Evolutionary conservation across 495 filamentous ascomycete species (phyloP), one percentile per base, ranked within the genome.

Genomic region (Penicillium angulare): DNA sequence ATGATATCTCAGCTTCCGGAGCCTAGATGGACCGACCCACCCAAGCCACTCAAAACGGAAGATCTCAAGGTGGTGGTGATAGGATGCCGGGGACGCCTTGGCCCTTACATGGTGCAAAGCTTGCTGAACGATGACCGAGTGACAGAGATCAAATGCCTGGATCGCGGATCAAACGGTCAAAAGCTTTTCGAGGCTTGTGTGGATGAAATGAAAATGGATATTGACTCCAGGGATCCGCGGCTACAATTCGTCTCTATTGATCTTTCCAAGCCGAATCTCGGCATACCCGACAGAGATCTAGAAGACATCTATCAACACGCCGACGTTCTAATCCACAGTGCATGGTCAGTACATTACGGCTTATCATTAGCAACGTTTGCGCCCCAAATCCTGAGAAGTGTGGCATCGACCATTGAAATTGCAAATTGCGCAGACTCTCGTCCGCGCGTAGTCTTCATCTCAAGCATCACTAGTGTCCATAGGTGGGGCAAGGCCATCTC

Each of bases 291-390:
- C 9, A 59, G 62, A 1, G 50, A 57, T 0, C 76, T 74, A 53
- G 48, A 65, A 3, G 44, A 64, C 16, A 50, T 82, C 2, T 44
- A 72, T 32, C 17, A 42, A 18, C 50, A 71, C 4, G 72, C 70
- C 5, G 74, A 79, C 27, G 69, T 74, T 7, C 63, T 84, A 20
- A 79, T 82, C 47, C 79, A 84, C 60, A 81, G 79, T 59, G 73
- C 76, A 21, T 85, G 81, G 81, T 70, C 72, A 1, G 79, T 84
- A n/a, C 76, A 85, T 59, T 84, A 83, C 66, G 78, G 81, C 50
- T 66, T 72, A 12, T 60, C 76, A 0, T 56, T 81, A 23, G 64
- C 69, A 16, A 78, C 78, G 0, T 84, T 83, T 23, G 67, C 76
- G 53, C 77, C 75, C 1, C 69, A 79, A 45, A 70, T 83, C 15